A percentile compares a stretch with the other conserved stretches of the same genome.
phyloP scores from a whole-genome alignment of 2,329 filamentous ascomycete genomes.

The Penicillium sp. region DNA sequence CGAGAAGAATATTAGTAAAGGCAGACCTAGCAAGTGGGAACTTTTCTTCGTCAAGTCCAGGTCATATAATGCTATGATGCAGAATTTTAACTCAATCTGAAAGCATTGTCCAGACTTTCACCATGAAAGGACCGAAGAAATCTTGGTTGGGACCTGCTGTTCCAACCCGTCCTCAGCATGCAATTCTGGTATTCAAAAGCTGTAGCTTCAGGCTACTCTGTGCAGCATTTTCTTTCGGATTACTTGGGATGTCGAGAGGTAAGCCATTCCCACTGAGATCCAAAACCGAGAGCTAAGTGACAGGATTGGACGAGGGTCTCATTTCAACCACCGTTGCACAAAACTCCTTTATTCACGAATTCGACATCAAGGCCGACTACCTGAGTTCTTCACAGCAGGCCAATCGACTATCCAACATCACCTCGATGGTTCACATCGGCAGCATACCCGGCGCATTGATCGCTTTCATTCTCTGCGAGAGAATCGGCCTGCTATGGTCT shows the following conservation, averaged over 20 bases:
- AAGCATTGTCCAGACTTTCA: background rate
- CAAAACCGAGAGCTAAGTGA: background rate
- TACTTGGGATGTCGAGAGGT: constrained; percentile 20
- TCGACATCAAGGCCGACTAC: constrained; percentile 5
- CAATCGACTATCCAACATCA: constrained; percentile 39
- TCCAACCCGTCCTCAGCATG: background rate
- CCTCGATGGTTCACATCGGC: constrained; percentile 45
- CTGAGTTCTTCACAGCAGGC: constrained; percentile 27
- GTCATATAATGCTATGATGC: background rate
- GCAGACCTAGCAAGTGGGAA: background rate
- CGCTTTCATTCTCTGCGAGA: constrained; percentile 31
- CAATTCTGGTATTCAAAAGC: background rate
- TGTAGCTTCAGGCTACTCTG: constrained; percentile 10
- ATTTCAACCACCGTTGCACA: constrained; percentile 24
- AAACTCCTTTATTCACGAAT: constrained; percentile 20
- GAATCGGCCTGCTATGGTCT: constrained; percentile 29
- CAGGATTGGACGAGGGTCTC: constrained; percentile 25
- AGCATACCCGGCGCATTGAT: constrained; percentile 39
- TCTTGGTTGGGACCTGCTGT: background rate
- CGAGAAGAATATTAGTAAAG: background rate
- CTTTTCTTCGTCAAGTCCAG: background rate
- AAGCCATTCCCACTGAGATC: background rate
- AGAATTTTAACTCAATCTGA: background rate
- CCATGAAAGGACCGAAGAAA: background rate
- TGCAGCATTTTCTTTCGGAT: constrained; percentile 16